A percentile compares a stretch with the other conserved stretches of the same genome.
These are phyloP conservation scores for Fraxinus baroniana DNA, from an alignment of 305 asterid species.

Conservation along the genomic window DNA sequence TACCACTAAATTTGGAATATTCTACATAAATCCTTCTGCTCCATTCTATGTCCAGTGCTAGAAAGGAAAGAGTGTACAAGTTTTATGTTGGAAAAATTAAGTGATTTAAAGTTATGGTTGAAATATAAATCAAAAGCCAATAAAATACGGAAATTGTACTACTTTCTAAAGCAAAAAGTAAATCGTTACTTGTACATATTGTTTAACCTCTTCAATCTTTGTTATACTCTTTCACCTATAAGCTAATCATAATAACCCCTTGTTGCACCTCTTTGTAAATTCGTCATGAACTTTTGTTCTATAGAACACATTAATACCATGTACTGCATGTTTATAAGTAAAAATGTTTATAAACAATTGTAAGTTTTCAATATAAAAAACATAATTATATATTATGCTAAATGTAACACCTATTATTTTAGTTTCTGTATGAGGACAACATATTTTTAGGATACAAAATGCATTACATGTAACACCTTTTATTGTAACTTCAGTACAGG, in stretches of 20 bases:
- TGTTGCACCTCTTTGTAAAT: background rate
- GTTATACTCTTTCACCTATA: background rate
- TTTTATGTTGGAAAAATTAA: background rate
- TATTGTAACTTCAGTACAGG: background rate
- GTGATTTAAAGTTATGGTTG: background rate
- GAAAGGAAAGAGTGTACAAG: background rate
- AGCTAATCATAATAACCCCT: background rate
- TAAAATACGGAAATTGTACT: background rate
- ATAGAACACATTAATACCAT: background rate
- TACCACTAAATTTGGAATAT: background rate
- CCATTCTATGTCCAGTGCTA: background rate
- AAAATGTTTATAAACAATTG: background rate
- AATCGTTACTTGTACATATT: background rate
- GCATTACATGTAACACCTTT: background rate
- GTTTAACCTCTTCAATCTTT: background rate
- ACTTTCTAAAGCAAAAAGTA: background rate
- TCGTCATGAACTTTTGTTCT: background rate
- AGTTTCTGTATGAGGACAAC: background rate
- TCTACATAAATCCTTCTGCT: background rate
- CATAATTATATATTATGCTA: background rate
- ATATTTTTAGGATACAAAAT: background rate
- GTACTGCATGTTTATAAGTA: background rate
- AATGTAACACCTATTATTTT: background rate
- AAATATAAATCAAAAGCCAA: background rate
- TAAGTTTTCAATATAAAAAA: background rate